A percentile compares a stretch with the other conserved stretches of the same genome.
phyloP scores from a whole-genome alignment of 202 grass and related monocot genomes.

The Miscanthus sacchariflorus region DNA sequence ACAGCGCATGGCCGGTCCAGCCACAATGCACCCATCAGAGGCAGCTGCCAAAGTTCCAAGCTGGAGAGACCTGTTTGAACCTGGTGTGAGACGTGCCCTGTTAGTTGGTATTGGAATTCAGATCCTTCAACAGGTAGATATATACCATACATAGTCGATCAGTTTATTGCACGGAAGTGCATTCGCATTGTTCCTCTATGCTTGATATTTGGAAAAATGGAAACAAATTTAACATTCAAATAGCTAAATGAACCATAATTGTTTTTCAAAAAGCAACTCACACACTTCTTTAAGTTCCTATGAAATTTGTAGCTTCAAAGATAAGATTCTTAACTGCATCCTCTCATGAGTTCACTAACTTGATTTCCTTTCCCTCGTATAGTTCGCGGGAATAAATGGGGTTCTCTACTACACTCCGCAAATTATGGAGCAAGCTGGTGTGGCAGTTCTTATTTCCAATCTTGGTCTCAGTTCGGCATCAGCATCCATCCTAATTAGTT shows the following conservation, averaged over 20 bases:
- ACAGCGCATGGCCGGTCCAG: constrained; percentile 53
- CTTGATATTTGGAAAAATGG: no score
- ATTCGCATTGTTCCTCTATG: no score
- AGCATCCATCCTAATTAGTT: constrained; percentile 78
- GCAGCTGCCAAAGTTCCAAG: constrained; percentile 53
- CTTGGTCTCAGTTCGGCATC: constrained; percentile 63
- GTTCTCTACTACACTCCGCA: constrained; percentile 87
- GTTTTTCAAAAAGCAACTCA: no score
- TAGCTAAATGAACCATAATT: no score
- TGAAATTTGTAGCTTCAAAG: no score
- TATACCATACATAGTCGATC: no score
- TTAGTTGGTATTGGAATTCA: constrained; percentile 74
- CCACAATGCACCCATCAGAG: constrained; percentile 71
- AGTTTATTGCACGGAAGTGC: no score
- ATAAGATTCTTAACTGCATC: no score
- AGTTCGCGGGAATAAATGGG: constrained; percentile 85
- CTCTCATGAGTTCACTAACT: not conserved
- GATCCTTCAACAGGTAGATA: constrained; percentile 72
- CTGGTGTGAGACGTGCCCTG: constrained; percentile 73
- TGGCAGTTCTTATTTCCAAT: constrained; percentile 58
- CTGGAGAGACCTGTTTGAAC: constrained; percentile 72
- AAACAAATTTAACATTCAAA: no score
- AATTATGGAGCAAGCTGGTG: constrained; percentile 82
- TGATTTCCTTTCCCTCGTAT: constrained; percentile 24
- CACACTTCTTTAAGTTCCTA: no score